Evolutionary conservation across 1,284 basidiomycete species (phyloP).

Genomic region (Leccinum ponderosum): DNA sequence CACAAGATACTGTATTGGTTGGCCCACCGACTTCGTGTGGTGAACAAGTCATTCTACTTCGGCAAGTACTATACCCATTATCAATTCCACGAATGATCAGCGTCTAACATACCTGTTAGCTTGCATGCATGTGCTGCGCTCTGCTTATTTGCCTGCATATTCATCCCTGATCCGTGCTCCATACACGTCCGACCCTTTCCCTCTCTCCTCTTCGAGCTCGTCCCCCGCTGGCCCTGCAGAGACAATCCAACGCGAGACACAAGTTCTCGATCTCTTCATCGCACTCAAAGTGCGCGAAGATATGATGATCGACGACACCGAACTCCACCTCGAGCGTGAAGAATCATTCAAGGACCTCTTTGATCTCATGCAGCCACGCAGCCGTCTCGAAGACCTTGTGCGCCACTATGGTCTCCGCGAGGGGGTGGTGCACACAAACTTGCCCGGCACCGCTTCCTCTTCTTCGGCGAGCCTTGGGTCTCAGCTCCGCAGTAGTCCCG

Average conservation of each 20-base stretch:
- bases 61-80: slow-evolving; percentile 39
- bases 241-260: slow-evolving; percentile 62
- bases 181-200: slow-evolving; percentile 77
- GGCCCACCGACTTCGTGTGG: slow-evolving; percentile 57
- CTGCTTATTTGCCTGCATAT: slow-evolving; percentile 69
- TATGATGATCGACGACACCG: slow-evolving; percentile 67
- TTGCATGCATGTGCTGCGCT: slow-evolving; percentile 77
- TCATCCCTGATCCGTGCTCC: slow-evolving; percentile 58
- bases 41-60: slow-evolving; percentile 63
- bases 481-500: background rate
- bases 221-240: slow-evolving; percentile 26
- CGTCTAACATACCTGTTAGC: slow-evolving; percentile 41
- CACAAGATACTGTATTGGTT: slow-evolving; percentile 71
- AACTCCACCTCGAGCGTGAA: slow-evolving; percentile 69
- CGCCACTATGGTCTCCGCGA: slow-evolving; percentile 56
- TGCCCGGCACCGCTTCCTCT: slow-evolving; percentile 12
- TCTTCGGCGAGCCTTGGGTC: slow-evolving; percentile 6
- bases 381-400: slow-evolving; percentile 71
- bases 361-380: slow-evolving; percentile 69
- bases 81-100: background rate
- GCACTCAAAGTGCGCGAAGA: slow-evolving; percentile 76
- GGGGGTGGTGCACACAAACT: slow-evolving; percentile 43
- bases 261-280: slow-evolving; percentile 74
- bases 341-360: slow-evolving; percentile 77
- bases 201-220: slow-evolving; percentile 38